These are phyloP conservation scores for Flammula alnicola DNA, from an alignment of 1,284 basidiomycete species.

Conservation along the genomic window DNA sequence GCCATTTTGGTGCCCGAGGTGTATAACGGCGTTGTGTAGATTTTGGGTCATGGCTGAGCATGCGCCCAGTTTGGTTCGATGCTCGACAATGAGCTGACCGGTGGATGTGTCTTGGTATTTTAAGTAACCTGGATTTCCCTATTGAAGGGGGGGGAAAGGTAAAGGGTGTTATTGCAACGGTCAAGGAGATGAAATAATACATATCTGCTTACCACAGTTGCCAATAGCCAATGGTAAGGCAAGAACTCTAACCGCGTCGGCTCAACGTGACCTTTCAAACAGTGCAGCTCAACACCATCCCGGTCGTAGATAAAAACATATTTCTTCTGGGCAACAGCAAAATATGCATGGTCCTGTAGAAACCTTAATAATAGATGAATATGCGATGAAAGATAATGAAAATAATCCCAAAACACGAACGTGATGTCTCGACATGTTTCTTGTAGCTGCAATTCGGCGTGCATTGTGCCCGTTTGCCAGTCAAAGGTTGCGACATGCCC, in stretches of 20 bases:
- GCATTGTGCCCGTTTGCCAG: constrained; percentile 88
- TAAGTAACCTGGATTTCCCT: constrained; percentile 89
- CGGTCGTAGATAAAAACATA: constrained; percentile 97
- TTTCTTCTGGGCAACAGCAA: constrained; percentile 96
- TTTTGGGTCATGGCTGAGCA: constrained; percentile 93
- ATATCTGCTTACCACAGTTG: constrained; percentile 77
- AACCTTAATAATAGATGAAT: constrained; percentile 56
- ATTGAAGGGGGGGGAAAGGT: too few species aligned
- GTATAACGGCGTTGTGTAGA: constrained; percentile 88
- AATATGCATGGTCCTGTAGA: constrained; percentile 91
- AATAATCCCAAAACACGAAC: constrained; percentile 44
- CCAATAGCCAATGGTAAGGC: constrained; percentile 95
- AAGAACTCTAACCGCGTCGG: constrained; percentile 92
- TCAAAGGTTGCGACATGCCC: constrained; percentile 97
- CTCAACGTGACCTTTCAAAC: constrained; percentile 85
- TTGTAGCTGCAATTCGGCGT: constrained; percentile 87
- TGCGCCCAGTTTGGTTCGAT: constrained; percentile 90
- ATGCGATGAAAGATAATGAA: constrained; percentile 1
- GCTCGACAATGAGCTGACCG: constrained; percentile 85
- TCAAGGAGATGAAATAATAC: not conserved
- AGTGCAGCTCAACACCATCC: constrained; percentile 94
- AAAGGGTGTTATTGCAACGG: constrained; percentile 7
- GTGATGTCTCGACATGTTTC: constrained; percentile 93
- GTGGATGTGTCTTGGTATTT: constrained; percentile 99
- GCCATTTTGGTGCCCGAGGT: constrained; percentile 93